Percentiles rank a stretch among this genome's conserved stretches.
These are phyloP conservation scores for Chlorella sp. DNA, from an alignment of 139 green algal species.

Conservation along the genomic window DNA sequence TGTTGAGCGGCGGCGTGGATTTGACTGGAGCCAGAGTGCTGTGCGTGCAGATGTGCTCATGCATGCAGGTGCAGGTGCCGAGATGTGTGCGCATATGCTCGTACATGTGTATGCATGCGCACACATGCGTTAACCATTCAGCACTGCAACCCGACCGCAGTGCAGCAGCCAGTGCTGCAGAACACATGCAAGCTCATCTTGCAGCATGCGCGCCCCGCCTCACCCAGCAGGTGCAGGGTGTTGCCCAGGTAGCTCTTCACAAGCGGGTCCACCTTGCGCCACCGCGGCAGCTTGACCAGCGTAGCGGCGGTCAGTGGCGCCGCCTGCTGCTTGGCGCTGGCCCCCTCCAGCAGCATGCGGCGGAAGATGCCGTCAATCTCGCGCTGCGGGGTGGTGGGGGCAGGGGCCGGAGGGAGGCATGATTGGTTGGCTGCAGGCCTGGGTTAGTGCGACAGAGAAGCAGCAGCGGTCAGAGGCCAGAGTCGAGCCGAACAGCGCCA, in stretches of 20 bases:
- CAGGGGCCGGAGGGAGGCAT: too few relatives aligned
- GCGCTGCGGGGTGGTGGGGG: neutral
- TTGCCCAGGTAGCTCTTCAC: constrained; percentile 95
- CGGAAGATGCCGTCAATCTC: constrained; percentile 88
- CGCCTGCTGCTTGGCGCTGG: constrained; percentile 12
- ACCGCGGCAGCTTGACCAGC: constrained; percentile 44
- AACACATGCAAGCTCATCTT: too few relatives aligned
- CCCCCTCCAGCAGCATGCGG: constrained; percentile 59
- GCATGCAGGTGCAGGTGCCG: neutral
- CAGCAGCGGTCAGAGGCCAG: too few relatives aligned
- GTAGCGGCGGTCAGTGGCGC: neutral
- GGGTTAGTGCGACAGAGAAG: too few relatives aligned
- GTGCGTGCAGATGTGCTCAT: too few relatives aligned
- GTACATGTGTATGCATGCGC: neutral
- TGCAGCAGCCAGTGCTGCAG: neutral
- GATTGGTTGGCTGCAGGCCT: too few relatives aligned
- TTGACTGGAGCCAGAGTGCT: constrained; percentile 19
- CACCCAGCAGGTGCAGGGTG: constrained; percentile 89
- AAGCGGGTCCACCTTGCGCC: constrained; percentile 85
- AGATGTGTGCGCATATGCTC: neutral
- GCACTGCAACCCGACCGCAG: too few relatives aligned
- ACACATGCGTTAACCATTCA: neutral
- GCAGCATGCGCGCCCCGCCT: neutral
- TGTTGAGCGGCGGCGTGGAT: constrained; percentile 22
- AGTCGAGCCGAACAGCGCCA: too few relatives aligned